These are phyloP conservation scores for Zygosaccharomyces gambellarensis DNA, from an alignment of 805 yeast species.

Conservation along the genomic window DNA sequence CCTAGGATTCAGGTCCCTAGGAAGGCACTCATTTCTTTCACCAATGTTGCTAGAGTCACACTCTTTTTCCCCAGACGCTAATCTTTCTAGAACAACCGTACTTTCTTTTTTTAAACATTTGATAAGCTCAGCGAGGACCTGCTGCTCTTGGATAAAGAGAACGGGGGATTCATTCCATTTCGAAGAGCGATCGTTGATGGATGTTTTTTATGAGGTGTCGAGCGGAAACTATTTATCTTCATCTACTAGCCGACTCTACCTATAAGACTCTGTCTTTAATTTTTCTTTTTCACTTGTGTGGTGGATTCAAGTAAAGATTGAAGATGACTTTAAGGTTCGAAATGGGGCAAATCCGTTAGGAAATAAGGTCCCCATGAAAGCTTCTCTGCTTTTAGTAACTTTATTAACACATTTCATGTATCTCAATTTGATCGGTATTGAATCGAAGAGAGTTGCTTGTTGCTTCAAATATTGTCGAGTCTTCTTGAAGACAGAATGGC, in stretches of 20 bases:
- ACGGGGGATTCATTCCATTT: neutral
- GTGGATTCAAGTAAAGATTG: neutral
- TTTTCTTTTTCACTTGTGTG: neutral
- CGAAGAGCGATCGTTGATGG: neutral
- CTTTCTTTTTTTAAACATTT: neutral
- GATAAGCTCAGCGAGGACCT: neutral
- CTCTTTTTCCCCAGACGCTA: neutral
- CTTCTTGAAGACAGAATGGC: neutral
- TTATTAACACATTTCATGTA: neutral
- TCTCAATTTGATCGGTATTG: neutral
- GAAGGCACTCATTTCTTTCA: neutral
- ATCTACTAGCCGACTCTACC: neutral
- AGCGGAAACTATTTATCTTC: neutral
- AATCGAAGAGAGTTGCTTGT: neutral
- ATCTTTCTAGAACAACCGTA: neutral
- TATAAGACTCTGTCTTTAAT: neutral
- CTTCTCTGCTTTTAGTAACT: neutral
- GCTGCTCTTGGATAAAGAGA: no score
- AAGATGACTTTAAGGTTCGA: neutral
- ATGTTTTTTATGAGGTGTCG: neutral
- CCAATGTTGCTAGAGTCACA: neutral
- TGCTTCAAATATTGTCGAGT: neutral
- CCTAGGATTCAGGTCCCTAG: conserved; percentile 1
- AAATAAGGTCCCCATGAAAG: neutral
- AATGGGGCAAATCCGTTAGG: neutral